A percentile compares a stretch with the other conserved stretches of the same genome.
Evolutionary conservation across 2,329 filamentous ascomycete genomes (phyloP).

Genomic region (Tricladium varicosporioides): DNA sequence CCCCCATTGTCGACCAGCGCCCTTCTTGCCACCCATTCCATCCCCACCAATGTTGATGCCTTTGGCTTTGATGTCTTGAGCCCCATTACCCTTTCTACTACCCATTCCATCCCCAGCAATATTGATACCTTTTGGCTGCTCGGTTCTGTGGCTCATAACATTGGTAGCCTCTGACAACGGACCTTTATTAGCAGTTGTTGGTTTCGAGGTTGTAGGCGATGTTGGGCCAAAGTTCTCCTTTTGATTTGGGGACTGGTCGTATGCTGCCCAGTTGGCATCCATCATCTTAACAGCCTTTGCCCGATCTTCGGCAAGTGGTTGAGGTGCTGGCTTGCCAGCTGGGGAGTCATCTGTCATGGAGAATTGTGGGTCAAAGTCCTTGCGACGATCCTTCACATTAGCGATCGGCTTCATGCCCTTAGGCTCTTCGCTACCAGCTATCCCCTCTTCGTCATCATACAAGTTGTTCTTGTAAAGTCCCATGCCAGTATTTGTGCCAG

Average conservation of each 20-base stretch:
- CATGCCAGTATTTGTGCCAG: conserved; percentile 64
- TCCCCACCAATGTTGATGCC: conserved; percentile 30
- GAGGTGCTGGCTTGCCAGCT: conserved; percentile 40
- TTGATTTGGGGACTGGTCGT: conserved; percentile 56
- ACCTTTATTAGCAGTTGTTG: conserved; percentile 22
- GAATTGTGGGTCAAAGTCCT: conserved; percentile 79
- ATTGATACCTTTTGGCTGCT: conserved; percentile 26
- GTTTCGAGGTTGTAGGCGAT: conserved; percentile 14
- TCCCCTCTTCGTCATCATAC: conserved; percentile 54
- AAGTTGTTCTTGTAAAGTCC: conserved; percentile 77
- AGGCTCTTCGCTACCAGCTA: conserved; percentile 14
- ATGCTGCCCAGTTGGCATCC: conserved; percentile 60
- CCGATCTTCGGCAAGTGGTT: conserved; percentile 54
- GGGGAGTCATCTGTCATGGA: conserved; percentile 68
- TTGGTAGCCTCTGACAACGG: conserved; percentile 31
- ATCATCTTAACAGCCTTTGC: conserved; percentile 73
- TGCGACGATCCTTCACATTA: conserved; percentile 69
- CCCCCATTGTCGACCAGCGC: conserved; percentile 46
- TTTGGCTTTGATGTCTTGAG: conserved; percentile 5
- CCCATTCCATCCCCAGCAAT: conserved; percentile 30
- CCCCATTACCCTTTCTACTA: conserved; percentile 27
- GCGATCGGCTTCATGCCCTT: conserved; percentile 47
- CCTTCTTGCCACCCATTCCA: conserved; percentile 31
- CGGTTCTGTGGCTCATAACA: conserved; percentile 21
- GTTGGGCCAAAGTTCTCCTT: conserved; percentile 34